phyloP scores from a whole-genome alignment of 768 basidiomycete species.

The Rhizopogon vulgaris region DNA sequence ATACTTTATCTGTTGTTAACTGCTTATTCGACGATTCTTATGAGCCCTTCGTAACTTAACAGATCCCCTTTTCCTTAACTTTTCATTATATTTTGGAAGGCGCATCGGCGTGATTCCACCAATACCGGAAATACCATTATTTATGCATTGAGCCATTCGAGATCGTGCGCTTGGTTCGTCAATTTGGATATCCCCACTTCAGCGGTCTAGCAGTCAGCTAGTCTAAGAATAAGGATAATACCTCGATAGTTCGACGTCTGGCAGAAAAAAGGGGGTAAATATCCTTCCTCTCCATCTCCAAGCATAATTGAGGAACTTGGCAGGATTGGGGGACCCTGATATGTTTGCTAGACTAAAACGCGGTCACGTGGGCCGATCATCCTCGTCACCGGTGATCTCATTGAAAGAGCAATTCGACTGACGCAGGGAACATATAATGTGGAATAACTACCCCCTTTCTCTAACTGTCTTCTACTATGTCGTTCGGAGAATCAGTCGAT shows the following conservation, averaged over 20 bases:
- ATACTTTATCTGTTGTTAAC: constrained; percentile 3
- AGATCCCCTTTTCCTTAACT: neutral
- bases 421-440: constrained; percentile 9
- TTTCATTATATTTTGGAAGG: neutral
- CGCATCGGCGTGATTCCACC: neutral
- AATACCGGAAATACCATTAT: neutral
- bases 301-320: no score
- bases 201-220: no score
- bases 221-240: no score
- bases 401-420: neutral
- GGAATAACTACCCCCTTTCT: neutral
- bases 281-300: no score
- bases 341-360: neutral
- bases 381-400: constrained; percentile 9
- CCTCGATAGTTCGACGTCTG: no score
- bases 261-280: no score
- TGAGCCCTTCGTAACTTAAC: constrained; percentile 1
- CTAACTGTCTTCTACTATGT: constrained; percentile 2
- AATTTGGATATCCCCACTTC: no score
- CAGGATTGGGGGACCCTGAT: no score
- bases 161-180: no score
- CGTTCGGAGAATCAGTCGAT: constrained; percentile 12
- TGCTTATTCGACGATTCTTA: neutral
- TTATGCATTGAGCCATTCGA: neutral
- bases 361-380: constrained; percentile 7